Evolutionary conservation across 1,284 basidiomycete genomes (phyloP), one percentile per base, ranked within the genome.

Genomic region (Papiliotrema nemorosa): DNA sequence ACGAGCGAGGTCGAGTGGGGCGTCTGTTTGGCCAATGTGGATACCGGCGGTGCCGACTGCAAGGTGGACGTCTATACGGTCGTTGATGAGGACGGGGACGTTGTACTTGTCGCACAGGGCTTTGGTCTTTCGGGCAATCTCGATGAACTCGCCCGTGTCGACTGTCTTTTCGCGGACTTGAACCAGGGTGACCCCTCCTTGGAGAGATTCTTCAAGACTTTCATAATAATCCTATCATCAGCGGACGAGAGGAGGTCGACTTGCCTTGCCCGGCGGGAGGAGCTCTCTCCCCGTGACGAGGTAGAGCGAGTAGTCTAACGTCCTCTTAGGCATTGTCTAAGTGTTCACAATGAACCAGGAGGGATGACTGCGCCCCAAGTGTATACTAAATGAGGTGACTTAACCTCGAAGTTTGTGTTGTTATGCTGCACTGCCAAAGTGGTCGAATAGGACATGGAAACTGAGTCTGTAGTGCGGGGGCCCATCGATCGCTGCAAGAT

Each of bases 21-120:
- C 88, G 69, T 97, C 93, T 0, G 83, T 82, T 75, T 97, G 93
- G 3, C 93, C 93, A 44, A 97, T 78, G 66, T 97, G 93, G 10
- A 97, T 83, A 5, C 89, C 92, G 44, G 84, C 82, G 2, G 85
- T 85, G 9, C 70, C 77, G 22, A 88, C 77, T 9, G 88, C 87
- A 25, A 92, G 79, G 5, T 87, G 88, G 39, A 96, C 83, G 64
- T 94, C 91, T 53, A 93, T 78, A 13, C 91, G 84, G 74, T 94
- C 91, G 66, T 97, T 97, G 76, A 97, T 88, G 53, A 97, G 78
- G 25, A 97, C 78, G 0, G 90, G 90, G 20, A 96, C 83, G 44
- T 81, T 79, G 78, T 92, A 88, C 74, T 81, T 81, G 63, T 85
- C 81, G 66, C 89, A 93, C 21, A 97, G 77, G 18, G 67, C 78